Evolutionary conservation across 2,329 filamentous ascomycete genomes (phyloP).

Genomic region (Cercospora janseana): DNA sequence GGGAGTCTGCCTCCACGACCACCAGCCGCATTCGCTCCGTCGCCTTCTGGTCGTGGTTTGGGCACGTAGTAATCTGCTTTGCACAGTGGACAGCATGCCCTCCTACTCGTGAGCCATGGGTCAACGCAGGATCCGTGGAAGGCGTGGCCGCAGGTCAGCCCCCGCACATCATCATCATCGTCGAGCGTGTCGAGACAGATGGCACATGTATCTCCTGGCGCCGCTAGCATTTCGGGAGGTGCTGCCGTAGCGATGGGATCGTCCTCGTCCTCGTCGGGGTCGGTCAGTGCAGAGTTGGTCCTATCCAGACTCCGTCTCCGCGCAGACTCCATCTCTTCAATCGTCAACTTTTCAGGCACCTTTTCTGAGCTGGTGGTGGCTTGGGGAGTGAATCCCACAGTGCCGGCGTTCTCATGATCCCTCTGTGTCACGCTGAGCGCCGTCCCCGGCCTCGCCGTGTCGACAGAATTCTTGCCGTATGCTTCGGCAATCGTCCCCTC

Average conservation of each 20-base stretch:
- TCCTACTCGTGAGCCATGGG: constrained; percentile 90
- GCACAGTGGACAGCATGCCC: constrained; percentile 94
- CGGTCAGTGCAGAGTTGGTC: constrained; percentile 42
- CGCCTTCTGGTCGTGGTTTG: constrained; percentile 71
- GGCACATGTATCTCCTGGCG: constrained; percentile 87
- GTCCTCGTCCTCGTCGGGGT: constrained; percentile 68
- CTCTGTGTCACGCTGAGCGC: constrained; percentile 44
- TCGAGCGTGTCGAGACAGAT: constrained; percentile 95
- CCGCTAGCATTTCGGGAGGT: constrained; percentile 74
- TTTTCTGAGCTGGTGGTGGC: constrained; percentile 30
- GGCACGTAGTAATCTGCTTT: constrained; percentile 97
- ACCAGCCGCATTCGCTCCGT: constrained; percentile 27
- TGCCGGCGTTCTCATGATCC: constrained; percentile 48
- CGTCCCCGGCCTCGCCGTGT: constrained; percentile 36
- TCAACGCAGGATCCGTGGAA: constrained; percentile 96
- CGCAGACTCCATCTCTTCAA: constrained; percentile 36
- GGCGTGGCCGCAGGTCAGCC: constrained; percentile 92
- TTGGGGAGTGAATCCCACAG: constrained; percentile 22
- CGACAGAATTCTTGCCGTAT: constrained; percentile 34
- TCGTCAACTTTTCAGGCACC: constrained; percentile 35
- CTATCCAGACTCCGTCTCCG: constrained; percentile 23
- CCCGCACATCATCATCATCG: constrained; percentile 92
- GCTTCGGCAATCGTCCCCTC: constrained; percentile 46
- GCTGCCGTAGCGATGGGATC: constrained; percentile 79
- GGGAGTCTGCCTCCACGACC: constrained; percentile 20